Conservation (phyloP, 257 asterid species). For the Echium plantagineum region DNA sequence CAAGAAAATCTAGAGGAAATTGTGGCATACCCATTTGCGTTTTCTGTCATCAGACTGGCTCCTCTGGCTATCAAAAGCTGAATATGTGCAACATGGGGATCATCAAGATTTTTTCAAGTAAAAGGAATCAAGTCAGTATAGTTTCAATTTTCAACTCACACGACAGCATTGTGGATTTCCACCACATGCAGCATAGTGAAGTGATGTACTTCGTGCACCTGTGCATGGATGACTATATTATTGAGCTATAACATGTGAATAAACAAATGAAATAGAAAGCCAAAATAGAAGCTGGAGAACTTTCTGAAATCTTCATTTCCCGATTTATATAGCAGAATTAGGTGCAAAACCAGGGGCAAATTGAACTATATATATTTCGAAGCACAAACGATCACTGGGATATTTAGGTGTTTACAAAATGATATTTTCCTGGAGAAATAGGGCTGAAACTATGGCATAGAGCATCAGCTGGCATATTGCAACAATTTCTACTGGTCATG, state of each 20-base stretch:
- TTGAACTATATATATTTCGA: too few species aligned
- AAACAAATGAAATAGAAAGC: too few species aligned
- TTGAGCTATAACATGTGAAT: too few species aligned
- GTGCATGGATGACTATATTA: conserved; percentile 5
- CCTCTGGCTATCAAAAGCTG: conserved; percentile 76
- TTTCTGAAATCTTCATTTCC: too few species aligned
- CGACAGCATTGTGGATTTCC: conserved; percentile 84
- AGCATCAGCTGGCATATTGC: too few species aligned
- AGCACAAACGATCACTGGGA: not conserved
- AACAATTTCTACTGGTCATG: too few species aligned
- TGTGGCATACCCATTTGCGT: conserved; percentile 56
- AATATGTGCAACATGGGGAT: conserved; percentile 7
- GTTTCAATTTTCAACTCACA: conserved; percentile 32
- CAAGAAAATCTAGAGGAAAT: not conserved
- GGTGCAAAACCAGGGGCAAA: too few species aligned
- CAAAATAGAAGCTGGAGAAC: too few species aligned
- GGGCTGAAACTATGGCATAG: too few species aligned
- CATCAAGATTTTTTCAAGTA: not conserved
- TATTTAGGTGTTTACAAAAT: not conserved
- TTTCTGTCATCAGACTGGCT: conserved; percentile 53
- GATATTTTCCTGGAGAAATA: too few species aligned
- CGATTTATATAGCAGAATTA: too few species aligned
- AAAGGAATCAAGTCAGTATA: conserved; percentile 1
- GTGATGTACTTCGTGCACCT: conserved; percentile 92
- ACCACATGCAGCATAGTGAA: conserved; percentile 92